Evolutionary conservation across 2,329 filamentous ascomycete genomes (phyloP), one percentile per base, ranked within the genome.

Genomic region (Neocatenulostroma microsporum): DNA sequence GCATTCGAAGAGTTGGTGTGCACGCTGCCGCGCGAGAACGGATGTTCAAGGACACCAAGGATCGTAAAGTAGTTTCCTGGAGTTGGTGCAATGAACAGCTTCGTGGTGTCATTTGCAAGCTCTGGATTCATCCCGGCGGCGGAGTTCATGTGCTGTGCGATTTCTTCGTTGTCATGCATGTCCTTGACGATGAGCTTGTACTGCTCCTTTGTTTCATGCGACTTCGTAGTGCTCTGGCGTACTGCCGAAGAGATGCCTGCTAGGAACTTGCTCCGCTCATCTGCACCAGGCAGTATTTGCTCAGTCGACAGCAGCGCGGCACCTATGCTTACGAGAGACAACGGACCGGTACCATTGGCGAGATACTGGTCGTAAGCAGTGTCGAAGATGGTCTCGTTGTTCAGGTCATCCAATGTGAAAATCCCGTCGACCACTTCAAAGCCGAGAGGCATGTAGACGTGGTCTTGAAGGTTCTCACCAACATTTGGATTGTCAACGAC

Each of bases 21-120:
- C 11, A 47, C 36, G 19, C 31, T 45, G n/a, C 52, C 52, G 7
- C 51, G 45, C 31, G 51, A 54, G 29, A 58, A 45, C 9, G 45
- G 57, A 34, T 61, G 58, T 29, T 57, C 51, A 1, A 63, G 46
- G 3, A 50, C 53, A 10, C 51, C 53, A 17, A 62, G 57, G 1
- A 62, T 43, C 11, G 55, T 50, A 28, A 56, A 52, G 30, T 53
- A 60, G n/a, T 37, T 36, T 4, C 48, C 47, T 3, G 36, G 40
- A 3, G 36, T 36, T 10, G 37, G 37, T 5, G 44, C 40, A 18
- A 37, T 14, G 39, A 52, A 48, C 25, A 53, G 41, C 27, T 46
- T 46, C 21, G 39, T 46, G 15, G 44, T 49, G 38, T 51, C 47
- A 36, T 51, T 51, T 24, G 44, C 41, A 17, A 42, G 41, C n/a